phyloP scores from a whole-genome alignment of 2,329 filamentous ascomycete genomes.

The Epichloe sibirici region DNA sequence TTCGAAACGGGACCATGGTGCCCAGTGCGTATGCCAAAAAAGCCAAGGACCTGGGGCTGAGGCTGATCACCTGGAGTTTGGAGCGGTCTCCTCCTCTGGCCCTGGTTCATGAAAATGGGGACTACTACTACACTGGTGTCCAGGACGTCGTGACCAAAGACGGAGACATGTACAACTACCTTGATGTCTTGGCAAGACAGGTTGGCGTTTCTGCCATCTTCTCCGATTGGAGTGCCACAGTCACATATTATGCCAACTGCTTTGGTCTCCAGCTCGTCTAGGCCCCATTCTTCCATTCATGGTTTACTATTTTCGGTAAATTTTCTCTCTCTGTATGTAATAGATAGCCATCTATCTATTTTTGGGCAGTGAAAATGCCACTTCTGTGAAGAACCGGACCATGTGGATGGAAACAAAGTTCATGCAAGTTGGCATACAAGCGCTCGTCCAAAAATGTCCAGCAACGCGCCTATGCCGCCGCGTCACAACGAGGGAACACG shows the following conservation, averaged over 20 bases:
- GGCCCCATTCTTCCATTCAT: not conserved
- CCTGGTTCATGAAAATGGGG: constrained; percentile 30
- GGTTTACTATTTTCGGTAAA: no score
- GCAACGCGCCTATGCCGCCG: not conserved
- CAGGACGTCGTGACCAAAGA: constrained; percentile 45
- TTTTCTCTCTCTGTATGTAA: no score
- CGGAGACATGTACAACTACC: constrained; percentile 53
- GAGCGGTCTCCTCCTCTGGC: constrained; percentile 52
- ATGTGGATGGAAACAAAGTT: not conserved
- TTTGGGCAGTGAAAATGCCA: not conserved
- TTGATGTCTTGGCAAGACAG: constrained; percentile 50
- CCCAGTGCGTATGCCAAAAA: constrained; percentile 50
- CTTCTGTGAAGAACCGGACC: not conserved
- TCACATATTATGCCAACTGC: constrained; percentile 62
- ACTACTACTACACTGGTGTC: constrained; percentile 46
- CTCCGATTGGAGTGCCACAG: constrained; percentile 56
- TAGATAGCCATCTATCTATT: no score
- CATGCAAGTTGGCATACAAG: no score
- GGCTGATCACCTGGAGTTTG: constrained; percentile 57
- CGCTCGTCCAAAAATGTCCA: no score
- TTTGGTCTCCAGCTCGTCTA: constrained; percentile 26
- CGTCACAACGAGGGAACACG: not conserved
- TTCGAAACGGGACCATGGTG: constrained; percentile 41
- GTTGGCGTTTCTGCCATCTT: constrained; percentile 52
- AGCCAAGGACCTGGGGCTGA: constrained; percentile 47